A percentile compares a stretch with the other conserved stretches of the same genome.
Conservation (phyloP, 1,139 yeast species). For the Taphrina confusa region DNA sequence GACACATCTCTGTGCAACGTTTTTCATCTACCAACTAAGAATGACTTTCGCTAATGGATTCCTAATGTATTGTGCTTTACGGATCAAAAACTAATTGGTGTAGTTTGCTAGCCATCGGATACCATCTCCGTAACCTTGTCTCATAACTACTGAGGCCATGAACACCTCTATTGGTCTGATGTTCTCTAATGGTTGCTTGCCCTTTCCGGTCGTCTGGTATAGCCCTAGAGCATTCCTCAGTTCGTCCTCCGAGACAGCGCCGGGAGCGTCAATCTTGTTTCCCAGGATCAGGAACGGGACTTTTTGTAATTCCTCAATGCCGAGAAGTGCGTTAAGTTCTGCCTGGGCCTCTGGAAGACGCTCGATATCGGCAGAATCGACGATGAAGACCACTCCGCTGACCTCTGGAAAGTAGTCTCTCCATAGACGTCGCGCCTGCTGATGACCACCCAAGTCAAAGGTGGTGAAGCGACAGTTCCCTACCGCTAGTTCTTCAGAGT, state of each 20-base stretch:
- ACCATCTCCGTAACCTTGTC: constrained; percentile 80
- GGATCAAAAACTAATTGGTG: constrained; percentile 22
- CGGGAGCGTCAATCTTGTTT: constrained; percentile 91
- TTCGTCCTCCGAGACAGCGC: constrained; percentile 94
- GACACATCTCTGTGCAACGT: too few relatives aligned
- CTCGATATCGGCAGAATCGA: constrained; percentile 95
- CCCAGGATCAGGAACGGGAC: constrained; percentile 95
- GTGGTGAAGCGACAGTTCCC: constrained; percentile 97
- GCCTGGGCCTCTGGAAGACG: constrained; percentile 93
- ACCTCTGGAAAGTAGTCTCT: constrained; percentile 99
- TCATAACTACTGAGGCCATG: constrained; percentile 89
- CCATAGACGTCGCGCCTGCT: constrained; percentile 98
- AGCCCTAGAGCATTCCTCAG: constrained; percentile 87
- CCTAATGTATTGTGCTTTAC: too few relatives aligned
- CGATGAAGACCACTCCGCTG: constrained; percentile 92
- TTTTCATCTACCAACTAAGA: too few relatives aligned
- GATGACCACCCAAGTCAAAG: constrained; percentile 97
- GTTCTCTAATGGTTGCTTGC: constrained; percentile 74
- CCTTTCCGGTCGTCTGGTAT: constrained; percentile 70
- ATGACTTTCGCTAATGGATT: too few relatives aligned
- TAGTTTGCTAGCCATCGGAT: constrained; percentile 32
- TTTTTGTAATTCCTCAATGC: constrained; percentile 80
- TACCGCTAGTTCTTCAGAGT: constrained; percentile 95
- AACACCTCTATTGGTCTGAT: constrained; percentile 91
- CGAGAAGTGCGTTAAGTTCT: constrained; percentile 88